A percentile compares a stretch with the other conserved stretches of the same genome.
Conservation (phyloP, 2,329 filamentous ascomycete genomes). For the Neonectria coccinea region DNA sequence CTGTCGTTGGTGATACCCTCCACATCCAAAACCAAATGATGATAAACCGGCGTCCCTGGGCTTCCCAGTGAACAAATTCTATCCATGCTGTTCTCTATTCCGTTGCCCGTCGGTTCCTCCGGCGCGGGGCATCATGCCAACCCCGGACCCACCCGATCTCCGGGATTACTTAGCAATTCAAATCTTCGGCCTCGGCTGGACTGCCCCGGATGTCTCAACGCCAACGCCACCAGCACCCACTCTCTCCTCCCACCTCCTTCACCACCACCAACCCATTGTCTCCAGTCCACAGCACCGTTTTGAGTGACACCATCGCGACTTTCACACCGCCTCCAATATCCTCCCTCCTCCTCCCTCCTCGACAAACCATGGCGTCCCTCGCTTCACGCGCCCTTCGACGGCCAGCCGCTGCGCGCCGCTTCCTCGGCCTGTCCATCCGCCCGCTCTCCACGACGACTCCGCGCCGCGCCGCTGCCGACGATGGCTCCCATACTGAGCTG, state of each 20-base stretch:
- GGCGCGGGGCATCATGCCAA: conserved; percentile 9
- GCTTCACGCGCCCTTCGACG: conserved; percentile 40
- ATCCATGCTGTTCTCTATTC: neutral
- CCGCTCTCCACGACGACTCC: conserved; percentile 39
- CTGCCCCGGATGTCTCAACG: conserved; percentile 34
- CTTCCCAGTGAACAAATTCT: neutral
- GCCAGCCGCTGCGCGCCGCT: conserved; percentile 32
- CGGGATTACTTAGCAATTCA: conserved; percentile 32
- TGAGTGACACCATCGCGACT: neutral
- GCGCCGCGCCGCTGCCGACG: conserved; percentile 33
- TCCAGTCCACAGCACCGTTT: neutral
- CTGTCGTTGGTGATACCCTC: conserved; percentile 6
- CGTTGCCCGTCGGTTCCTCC: conserved; percentile 1
- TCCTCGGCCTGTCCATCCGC: conserved; percentile 36
- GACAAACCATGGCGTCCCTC: conserved; percentile 37
- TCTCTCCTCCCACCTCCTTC: conserved; percentile 14
- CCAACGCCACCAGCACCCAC: conserved; percentile 37
- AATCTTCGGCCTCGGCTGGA: conserved; percentile 39
- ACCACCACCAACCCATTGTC: conserved; percentile 3
- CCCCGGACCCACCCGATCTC: conserved; percentile 39
- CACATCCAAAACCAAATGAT: neutral
- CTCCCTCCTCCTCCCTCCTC: neutral
- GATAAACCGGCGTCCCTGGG: neutral
- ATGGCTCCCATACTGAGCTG: conserved; percentile 64
- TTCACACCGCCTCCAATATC: too few species aligned